Evolutionary conservation across 2,329 filamentous ascomycete genomes (phyloP).

Genomic region (Diplodia intermedia): DNA sequence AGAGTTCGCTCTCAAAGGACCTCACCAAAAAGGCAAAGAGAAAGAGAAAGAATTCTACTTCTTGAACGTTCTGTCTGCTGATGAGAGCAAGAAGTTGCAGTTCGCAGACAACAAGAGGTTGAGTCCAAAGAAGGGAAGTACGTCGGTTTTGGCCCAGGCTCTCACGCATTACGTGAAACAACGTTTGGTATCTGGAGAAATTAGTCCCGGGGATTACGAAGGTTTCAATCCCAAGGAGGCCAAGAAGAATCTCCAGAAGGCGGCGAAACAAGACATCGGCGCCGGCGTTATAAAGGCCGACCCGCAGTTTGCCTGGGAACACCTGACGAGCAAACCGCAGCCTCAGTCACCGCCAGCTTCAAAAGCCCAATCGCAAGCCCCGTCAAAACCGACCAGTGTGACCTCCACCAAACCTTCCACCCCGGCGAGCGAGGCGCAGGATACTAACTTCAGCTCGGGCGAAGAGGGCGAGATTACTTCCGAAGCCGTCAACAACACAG

Average conservation of each 20-base stretch:
- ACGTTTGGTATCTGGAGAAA: not conserved
- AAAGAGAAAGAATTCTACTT: conserved; percentile 2
- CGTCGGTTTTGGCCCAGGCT: not conserved
- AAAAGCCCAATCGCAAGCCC: not conserved
- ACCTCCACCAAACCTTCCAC: conserved; percentile 13
- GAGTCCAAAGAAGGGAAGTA: not conserved
- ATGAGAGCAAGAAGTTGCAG: not conserved
- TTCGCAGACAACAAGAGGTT: conserved; percentile 10
- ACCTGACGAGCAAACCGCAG: not conserved
- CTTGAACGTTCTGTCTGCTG: not conserved
- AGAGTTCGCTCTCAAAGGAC: not conserved
- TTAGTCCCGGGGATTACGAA: conserved; percentile 1
- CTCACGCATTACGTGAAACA: not conserved
- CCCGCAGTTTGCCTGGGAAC: not conserved
- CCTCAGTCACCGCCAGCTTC: not conserved
- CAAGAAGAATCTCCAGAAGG: not conserved
- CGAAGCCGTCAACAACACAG: not conserved
- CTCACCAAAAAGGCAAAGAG: not conserved
- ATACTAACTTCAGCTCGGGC: not conserved
- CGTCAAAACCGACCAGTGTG: not conserved
- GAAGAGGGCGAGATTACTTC: conserved; percentile 26
- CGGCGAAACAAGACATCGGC: not conserved
- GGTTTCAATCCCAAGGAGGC: conserved; percentile 11
- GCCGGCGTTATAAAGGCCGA: conserved; percentile 2
- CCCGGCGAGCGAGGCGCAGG: not conserved